These are phyloP conservation scores for Gossypioides kirkii DNA, from an alignment of 345 rosid genomes.

Conservation along the genomic window DNA sequence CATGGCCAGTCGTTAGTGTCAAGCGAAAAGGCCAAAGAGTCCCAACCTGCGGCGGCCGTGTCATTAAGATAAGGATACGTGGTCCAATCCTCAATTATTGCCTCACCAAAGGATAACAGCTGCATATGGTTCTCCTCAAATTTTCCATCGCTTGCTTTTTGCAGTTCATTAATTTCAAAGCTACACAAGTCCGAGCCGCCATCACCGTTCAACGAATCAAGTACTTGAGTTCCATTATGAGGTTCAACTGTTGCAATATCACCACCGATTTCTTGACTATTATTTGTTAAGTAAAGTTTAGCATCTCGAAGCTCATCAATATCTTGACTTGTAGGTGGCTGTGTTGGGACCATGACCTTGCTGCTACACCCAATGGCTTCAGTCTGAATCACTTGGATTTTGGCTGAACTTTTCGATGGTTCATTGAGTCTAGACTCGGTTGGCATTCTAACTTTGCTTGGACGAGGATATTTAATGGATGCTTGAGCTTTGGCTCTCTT, in stretches of 20 bases:
- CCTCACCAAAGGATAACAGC: not conserved
- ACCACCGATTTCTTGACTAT: not conserved
- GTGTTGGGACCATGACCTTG: slow-evolving; percentile 18
- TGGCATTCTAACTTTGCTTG: not conserved
- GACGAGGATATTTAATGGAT: not conserved
- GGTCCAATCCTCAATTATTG: slow-evolving; percentile 18
- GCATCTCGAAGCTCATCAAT: not conserved
- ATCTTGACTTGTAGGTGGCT: not conserved
- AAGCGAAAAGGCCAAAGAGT: slow-evolving; percentile 30
- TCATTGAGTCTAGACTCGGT: not conserved
- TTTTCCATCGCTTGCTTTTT: not conserved
- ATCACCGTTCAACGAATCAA: no score
- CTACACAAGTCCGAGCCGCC: no score
- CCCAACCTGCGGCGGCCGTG: slow-evolving; percentile 29
- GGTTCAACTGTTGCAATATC: not conserved
- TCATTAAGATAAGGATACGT: slow-evolving; percentile 13
- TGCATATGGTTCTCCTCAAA: not conserved
- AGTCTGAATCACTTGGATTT: slow-evolving; percentile 25
- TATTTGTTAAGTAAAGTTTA: not conserved
- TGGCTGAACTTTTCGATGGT: slow-evolving; percentile 1
- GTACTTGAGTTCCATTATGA: not conserved
- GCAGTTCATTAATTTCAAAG: not conserved
- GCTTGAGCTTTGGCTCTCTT: slow-evolving; percentile 17
- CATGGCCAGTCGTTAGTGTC: slow-evolving; percentile 33
- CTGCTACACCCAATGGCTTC: slow-evolving; percentile 27